Percentiles rank a stretch among this genome's conserved stretches.
Conservation (phyloP, 2,329 filamentous ascomycete species). For the Coleophoma cylindrospora region DNA sequence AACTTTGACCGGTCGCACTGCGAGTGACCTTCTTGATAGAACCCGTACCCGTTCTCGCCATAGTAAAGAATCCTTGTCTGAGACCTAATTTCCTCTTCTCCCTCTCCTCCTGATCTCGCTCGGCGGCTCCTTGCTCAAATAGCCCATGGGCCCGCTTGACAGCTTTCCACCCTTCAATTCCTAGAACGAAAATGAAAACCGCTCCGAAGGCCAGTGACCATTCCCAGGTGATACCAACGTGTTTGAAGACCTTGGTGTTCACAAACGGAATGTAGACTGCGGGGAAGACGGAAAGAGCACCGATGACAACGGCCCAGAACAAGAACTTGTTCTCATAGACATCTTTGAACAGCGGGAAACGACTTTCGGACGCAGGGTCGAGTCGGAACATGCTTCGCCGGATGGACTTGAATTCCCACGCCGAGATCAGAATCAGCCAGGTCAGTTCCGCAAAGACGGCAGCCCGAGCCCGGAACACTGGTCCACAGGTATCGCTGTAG, state of each 20-base stretch:
- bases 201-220: conserved; percentile 57
- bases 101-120: neutral
- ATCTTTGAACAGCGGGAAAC: conserved; percentile 33
- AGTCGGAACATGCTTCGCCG: conserved; percentile 53
- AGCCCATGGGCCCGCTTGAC: neutral
- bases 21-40: neutral
- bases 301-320: conserved; percentile 49
- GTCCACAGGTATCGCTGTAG: conserved; percentile 41
- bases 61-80: neutral
- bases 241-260: conserved; percentile 58
- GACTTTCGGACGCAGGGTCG: conserved; percentile 32
- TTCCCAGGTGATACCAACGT: conserved; percentile 58
- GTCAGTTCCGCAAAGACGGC: conserved; percentile 52
- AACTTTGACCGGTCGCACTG: neutral
- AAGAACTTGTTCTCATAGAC: conserved; percentile 56
- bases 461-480: conserved; percentile 49
- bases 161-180: conserved; percentile 55
- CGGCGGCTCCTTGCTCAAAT: neutral
- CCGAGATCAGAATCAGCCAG: conserved; percentile 50
- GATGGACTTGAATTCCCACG: conserved; percentile 56
- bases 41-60: neutral
- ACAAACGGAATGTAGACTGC: conserved; percentile 61
- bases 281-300: conserved; percentile 48
- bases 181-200: conserved; percentile 51
- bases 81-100: neutral